These are phyloP conservation scores for Candida sanyiensis DNA, from an alignment of 805 yeast genomes.

Conservation along the genomic window DNA sequence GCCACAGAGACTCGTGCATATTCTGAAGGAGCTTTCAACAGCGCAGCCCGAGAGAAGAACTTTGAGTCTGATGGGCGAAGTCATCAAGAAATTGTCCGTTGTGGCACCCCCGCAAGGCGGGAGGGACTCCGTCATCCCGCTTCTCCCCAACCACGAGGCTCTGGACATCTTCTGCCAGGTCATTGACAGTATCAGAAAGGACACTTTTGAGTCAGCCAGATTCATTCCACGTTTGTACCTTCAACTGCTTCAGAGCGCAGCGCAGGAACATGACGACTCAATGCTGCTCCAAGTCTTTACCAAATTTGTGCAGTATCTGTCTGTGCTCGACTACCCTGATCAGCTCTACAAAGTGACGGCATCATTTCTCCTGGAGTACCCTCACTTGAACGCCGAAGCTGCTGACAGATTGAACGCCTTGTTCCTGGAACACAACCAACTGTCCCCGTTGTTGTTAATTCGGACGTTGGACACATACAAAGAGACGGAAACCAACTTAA, in stretches of 20 bases:
- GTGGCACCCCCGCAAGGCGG: not conserved
- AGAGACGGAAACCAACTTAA: not conserved
- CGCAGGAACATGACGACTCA: not conserved
- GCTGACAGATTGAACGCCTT: constrained; percentile 4
- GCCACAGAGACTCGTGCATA: constrained; percentile 3
- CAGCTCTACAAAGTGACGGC: constrained; percentile 4
- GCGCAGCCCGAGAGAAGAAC: constrained; percentile 1
- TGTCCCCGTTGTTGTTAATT: constrained; percentile 4
- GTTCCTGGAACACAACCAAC: constrained; percentile 2
- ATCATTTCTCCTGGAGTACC: constrained; percentile 2
- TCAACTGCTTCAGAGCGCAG: constrained; percentile 12
- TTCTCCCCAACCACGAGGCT: constrained; percentile 8
- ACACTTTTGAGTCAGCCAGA: constrained; percentile 20
- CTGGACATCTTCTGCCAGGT: constrained; percentile 11
- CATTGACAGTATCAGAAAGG: constrained; percentile 8
- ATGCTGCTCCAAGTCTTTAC: constrained; percentile 10
- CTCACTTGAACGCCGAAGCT: constrained; percentile 1
- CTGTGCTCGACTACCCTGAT: constrained; percentile 14
- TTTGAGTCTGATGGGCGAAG: constrained; percentile 14
- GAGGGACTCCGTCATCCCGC: constrained; percentile 9
- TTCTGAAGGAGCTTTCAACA: constrained; percentile 1
- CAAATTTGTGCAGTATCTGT: constrained; percentile 15
- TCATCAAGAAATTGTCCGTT: constrained; percentile 16
- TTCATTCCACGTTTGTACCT: constrained; percentile 23
- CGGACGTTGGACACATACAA: constrained; percentile 4